These are phyloP conservation scores for Neurospora sp. DNA, from an alignment of 495 filamentous ascomycete species.

Conservation along the genomic window DNA sequence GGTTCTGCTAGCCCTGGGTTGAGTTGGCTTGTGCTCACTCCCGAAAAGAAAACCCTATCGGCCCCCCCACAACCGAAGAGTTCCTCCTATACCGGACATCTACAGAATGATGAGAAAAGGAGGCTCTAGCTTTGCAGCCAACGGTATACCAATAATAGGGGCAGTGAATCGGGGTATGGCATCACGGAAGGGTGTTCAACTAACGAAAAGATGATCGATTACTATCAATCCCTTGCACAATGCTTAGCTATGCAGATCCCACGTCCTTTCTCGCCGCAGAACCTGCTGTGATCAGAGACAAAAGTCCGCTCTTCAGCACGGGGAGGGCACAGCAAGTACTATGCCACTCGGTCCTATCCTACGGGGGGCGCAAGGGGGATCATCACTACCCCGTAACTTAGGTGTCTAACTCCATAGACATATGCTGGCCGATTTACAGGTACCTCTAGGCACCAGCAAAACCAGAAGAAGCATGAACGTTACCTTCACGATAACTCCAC, in stretches of 20 bases:
- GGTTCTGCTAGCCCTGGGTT: not conserved
- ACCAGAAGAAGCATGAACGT: not conserved
- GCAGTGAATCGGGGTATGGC: not conserved
- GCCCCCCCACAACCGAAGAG: conserved; percentile 44
- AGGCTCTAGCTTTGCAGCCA: not conserved
- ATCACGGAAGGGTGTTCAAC: not conserved
- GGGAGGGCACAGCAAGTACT: not conserved
- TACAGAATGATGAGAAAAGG: not conserved
- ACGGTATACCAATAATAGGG: not conserved
- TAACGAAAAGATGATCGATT: not conserved
- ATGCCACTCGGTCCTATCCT: not conserved
- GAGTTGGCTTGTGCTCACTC: not conserved
- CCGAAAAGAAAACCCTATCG: conserved; percentile 44
- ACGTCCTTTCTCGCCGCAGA: not conserved
- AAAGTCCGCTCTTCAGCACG: not conserved
- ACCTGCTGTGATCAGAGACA: not conserved
- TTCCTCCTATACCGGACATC: conserved; percentile 50
- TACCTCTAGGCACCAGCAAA: not conserved
- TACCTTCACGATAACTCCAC: not conserved
- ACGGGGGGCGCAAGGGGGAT: not conserved
- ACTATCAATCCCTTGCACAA: not conserved
- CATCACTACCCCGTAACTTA: not conserved
- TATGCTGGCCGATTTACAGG: not conserved
- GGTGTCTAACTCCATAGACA: not conserved
- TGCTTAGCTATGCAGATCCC: not conserved